Evolutionary conservation across 371 early-diverging fungal genomes (phyloP), one percentile per base, ranked within the genome.

Genomic region (Mucor plumbeus): DNA sequence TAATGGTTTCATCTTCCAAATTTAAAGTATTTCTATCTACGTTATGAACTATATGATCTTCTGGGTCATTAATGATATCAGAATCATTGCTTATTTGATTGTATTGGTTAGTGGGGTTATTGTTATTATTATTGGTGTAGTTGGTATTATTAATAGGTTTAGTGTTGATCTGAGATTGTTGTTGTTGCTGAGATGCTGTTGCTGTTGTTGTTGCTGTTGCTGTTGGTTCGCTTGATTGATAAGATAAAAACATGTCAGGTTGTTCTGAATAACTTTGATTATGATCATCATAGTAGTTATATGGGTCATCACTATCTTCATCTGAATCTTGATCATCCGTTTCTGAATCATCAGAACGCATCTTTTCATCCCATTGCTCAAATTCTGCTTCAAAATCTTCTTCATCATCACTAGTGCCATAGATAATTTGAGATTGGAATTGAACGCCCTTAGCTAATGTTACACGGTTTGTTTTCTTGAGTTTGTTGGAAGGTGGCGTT

Each of bases 391-490:
- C 82, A 59, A 80, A 76, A 34, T 68, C 85, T 14, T 87, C 87
- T 59, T 86, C 88, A 58, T 76, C 86, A 38, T 85, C 88, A 59
- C 79, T 78, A 39, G 79, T 78, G 35, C 79, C 78, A 61, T 76
- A 72, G 36, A 84, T 79, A 14, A 82, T 73, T 64, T 84, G 84
- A 4, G 82, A 75, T 57, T 84, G 84, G 64, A 80, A 84, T 44
- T 80, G 72, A 44, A 84, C 84, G 13, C 74, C 79, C 63, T 80
- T 81, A 1, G 82, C 72, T 35, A 84, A 41, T 6, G 77, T 81
- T 1, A 84, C 84, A 13, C 65, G 62, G 21, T 80, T 84, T 5
- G 40, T 64, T 11, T 72, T 78, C 21, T 65, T 64, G 33, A 69
- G 57, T 60, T 79, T 81, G 31, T 71, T 70, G 5, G 76, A 76